Evolutionary conservation across 2,329 filamentous ascomycete species (phyloP), one percentile per base, ranked within the genome.

Genomic region (Rutstroemia sp.): DNA sequence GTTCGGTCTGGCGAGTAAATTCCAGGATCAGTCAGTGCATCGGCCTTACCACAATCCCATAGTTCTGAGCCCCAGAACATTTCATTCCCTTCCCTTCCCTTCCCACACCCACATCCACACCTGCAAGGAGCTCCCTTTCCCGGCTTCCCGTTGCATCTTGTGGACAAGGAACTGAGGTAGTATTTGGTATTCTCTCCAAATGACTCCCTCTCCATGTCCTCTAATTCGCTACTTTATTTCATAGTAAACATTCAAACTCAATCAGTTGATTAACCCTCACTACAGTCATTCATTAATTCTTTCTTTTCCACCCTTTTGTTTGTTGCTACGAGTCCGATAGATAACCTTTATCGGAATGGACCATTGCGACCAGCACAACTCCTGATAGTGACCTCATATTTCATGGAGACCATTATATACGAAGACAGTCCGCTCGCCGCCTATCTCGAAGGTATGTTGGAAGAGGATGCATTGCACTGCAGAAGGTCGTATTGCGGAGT

Each of bases 351-450:
- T 52, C 61, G 61, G 63, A 58, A 65, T 66, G 63, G 64, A 62
- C 49, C 23, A 34, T 55, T n/a, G 49, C 30, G 52, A 41, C 27
- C 34, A 55, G 45, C 8, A 49, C 49, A 55, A 34, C 55, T 61
- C 61, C 60, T 63, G 45, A 58, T 25, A 42, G 39, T 42, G 16
- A 42, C 21, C 54, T 48, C 52, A 55, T 58, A 58, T 64, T 63
- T 61, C 62, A 94, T 96, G 92, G 92, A 96, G 80, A 84, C 88
- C 68, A 79, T 96, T 67, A 83, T 96, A 66, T 88, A 88, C 74
- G 83, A 94, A 75, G 85, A 91, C 75, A 88, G 89, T 71, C 92
- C 92, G 66, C 79, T 96, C 74, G 91, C 90, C 70, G 85, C 88
- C 68, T 94, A 94, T 75, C 83, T 96, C 66, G 86, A 92, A 83